These are phyloP conservation scores for Orychophragmus violaceus DNA, from an alignment of 345 rosid species.

Conservation along the genomic window DNA sequence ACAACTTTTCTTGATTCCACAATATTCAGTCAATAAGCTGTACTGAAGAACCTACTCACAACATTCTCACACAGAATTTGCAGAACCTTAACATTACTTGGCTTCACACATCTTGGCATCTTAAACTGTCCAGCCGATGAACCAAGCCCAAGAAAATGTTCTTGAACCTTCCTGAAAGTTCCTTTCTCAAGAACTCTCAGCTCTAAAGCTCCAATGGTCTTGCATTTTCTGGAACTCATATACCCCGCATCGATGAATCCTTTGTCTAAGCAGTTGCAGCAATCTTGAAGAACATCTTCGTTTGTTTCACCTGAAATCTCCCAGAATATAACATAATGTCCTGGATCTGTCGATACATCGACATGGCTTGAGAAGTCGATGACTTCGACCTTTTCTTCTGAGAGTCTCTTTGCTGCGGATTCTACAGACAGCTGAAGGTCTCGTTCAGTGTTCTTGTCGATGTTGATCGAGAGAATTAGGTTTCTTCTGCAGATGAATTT, in stretches of 20 bases:
- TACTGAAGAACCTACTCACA: conserved; percentile 52
- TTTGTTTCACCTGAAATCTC: conserved; percentile 66
- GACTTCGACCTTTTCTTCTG: conserved; percentile 63
- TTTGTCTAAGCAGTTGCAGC: conserved; percentile 65
- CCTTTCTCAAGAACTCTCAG: conserved; percentile 63
- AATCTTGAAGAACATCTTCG: conserved; percentile 56
- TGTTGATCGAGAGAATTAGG: conserved; percentile 68
- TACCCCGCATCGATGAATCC: conserved; percentile 82
- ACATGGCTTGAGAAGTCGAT: conserved; percentile 78
- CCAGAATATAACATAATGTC: conserved; percentile 85
- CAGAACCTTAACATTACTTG: conserved; percentile 43
- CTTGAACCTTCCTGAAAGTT: conserved; percentile 66
- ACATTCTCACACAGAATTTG: conserved; percentile 61
- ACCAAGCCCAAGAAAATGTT: conserved; percentile 71
- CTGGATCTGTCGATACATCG: conserved; percentile 70
- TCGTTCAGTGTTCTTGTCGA: conserved; percentile 88
- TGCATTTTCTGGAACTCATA: conserved; percentile 56
- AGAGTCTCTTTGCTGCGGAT: conserved; percentile 51
- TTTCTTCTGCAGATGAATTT: conserved; percentile 75
- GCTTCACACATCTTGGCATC: conserved; percentile 72
- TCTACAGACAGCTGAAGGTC: conserved; percentile 79
- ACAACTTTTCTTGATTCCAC: conserved; percentile 6
- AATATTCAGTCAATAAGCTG: conserved; percentile 36
- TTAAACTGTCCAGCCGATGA: conserved; percentile 78
- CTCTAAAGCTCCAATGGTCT: conserved; percentile 71